These are phyloP conservation scores for Trichoderma aggressivum DNA, from an alignment of 2,329 filamentous ascomycete genomes.

Conservation along the genomic window DNA sequence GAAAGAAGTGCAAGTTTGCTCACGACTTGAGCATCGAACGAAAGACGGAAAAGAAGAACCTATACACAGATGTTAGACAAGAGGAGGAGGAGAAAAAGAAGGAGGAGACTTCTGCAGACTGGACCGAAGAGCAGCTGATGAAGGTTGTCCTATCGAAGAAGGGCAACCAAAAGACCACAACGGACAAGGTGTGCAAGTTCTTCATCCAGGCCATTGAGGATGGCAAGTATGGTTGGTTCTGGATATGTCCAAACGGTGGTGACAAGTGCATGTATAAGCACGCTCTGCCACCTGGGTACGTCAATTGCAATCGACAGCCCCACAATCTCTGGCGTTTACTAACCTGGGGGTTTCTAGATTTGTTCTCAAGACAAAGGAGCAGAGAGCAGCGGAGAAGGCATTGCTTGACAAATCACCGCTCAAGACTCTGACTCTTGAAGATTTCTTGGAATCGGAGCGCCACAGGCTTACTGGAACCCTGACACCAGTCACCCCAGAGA, in stretches of 20 bases:
- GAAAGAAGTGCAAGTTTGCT: slow-evolving; percentile 95
- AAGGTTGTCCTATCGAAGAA: slow-evolving; percentile 93
- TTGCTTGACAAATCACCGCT: slow-evolving; percentile 93
- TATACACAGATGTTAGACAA: slow-evolving; percentile 81
- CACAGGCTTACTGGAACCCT: slow-evolving; percentile 90
- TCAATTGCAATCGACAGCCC: slow-evolving; percentile 25
- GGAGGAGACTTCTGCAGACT: slow-evolving; percentile 88
- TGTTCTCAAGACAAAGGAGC: slow-evolving; percentile 95
- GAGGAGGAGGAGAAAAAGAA: slow-evolving; percentile 74
- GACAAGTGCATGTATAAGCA: slow-evolving; percentile 99
- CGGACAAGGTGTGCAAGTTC: slow-evolving; percentile 98
- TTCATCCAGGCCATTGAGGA: slow-evolving; percentile 98
- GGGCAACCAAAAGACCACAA: slow-evolving; percentile 90
- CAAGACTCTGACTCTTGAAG: slow-evolving; percentile 91
- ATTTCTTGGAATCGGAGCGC: slow-evolving; percentile 93
- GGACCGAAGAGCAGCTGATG: slow-evolving; percentile 94
- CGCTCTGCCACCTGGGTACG: slow-evolving; percentile 87
- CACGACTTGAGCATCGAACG: slow-evolving; percentile 87
- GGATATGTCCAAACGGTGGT: slow-evolving; percentile 92
- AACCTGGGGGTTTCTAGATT: slow-evolving; percentile 57
- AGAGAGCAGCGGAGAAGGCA: slow-evolving; percentile 91
- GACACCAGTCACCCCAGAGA: slow-evolving; percentile 89
- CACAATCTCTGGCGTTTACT: background rate
- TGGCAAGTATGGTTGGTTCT: slow-evolving; percentile 99
- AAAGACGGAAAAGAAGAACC: slow-evolving; percentile 85